Evolutionary conservation across 1,139 yeast genomes (phyloP).

Genomic region (Pichia terricola): DNA sequence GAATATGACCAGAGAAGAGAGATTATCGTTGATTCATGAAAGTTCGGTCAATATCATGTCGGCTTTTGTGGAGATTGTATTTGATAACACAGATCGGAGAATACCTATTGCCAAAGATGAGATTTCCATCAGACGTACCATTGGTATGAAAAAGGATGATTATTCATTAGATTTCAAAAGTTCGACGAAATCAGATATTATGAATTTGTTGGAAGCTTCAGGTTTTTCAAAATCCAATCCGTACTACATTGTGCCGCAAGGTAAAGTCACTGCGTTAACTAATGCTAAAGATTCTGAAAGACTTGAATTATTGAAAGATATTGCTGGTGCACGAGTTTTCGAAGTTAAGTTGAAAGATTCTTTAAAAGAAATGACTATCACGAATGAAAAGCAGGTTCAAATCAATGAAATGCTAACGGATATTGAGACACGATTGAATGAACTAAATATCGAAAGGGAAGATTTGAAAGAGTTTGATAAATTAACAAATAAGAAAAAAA

Average conservation of each 20-base stretch:
- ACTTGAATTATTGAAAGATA: conserved; percentile 71
- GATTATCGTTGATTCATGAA: conserved; percentile 82
- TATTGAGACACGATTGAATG: conserved; percentile 63
- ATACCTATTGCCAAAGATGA: conserved; percentile 64
- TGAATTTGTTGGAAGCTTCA: conserved; percentile 79
- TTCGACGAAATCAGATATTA: conserved; percentile 72
- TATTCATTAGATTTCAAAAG: conserved; percentile 70
- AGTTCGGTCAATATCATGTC: conserved; percentile 90
- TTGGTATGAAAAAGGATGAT: conserved; percentile 89
- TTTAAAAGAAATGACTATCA: conserved; percentile 64
- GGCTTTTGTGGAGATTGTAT: conserved; percentile 83
- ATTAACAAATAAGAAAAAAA: conserved; percentile 59
- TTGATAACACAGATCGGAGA: conserved; percentile 72
- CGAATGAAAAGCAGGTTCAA: conserved; percentile 60
- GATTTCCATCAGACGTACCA: conserved; percentile 72
- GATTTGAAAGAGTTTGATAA: conserved; percentile 65
- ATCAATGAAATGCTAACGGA: conserved; percentile 67
- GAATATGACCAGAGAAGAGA: conserved; percentile 78
- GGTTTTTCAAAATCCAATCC: conserved; percentile 91
- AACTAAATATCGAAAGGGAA: conserved; percentile 70
- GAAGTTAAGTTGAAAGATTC: conserved; percentile 77
- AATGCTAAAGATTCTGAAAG: conserved; percentile 84
- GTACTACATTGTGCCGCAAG: conserved; percentile 95
- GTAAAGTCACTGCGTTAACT: conserved; percentile 72
- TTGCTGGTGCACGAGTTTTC: conserved; percentile 91